Evolutionary conservation across 306 rosid species (phyloP).

Genomic region (Mucuna pruriens): DNA sequence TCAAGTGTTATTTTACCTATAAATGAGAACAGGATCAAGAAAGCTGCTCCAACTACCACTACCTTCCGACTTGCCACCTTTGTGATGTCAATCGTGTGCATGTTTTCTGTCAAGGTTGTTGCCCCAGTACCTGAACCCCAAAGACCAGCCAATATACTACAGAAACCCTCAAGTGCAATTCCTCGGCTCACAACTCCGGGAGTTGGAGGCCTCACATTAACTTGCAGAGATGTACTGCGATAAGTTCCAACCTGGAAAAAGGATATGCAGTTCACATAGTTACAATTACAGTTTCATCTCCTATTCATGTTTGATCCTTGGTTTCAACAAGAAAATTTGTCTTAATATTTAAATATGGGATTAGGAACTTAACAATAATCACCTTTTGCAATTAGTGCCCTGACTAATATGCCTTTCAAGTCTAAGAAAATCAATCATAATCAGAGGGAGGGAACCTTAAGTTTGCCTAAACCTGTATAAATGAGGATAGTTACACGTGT

Average conservation of each 20-base stretch:
- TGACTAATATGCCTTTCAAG: background rate
- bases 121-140: slow-evolving; percentile 98
- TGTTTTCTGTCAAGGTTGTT: slow-evolving; percentile 92
- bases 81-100: slow-evolving; percentile 72
- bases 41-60: slow-evolving; percentile 75
- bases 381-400: too few species aligned
- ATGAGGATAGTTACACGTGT: background rate
- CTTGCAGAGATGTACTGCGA: slow-evolving; percentile 64
- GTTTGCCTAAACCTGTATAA: background rate
- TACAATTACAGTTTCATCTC: slow-evolving; percentile 26
- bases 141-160: slow-evolving; percentile 87
- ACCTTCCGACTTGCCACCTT: slow-evolving; percentile 86
- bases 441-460: background rate
- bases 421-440: background rate
- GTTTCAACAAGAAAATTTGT: slow-evolving; percentile 26
- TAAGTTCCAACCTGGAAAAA: slow-evolving; percentile 84
- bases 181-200: slow-evolving; percentile 95
- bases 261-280: slow-evolving; percentile 15
- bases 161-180: slow-evolving; percentile 94
- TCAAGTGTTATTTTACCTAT: slow-evolving; percentile 57
- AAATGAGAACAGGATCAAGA: slow-evolving; percentile 76
- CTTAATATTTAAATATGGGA: background rate
- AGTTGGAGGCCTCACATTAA: slow-evolving; percentile 80
- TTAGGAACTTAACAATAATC: background rate
- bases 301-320: background rate